Evolutionary conservation across 2,329 filamentous ascomycete genomes (phyloP), one percentile per base, ranked within the genome.

Genomic region (Calonectria montana): DNA sequence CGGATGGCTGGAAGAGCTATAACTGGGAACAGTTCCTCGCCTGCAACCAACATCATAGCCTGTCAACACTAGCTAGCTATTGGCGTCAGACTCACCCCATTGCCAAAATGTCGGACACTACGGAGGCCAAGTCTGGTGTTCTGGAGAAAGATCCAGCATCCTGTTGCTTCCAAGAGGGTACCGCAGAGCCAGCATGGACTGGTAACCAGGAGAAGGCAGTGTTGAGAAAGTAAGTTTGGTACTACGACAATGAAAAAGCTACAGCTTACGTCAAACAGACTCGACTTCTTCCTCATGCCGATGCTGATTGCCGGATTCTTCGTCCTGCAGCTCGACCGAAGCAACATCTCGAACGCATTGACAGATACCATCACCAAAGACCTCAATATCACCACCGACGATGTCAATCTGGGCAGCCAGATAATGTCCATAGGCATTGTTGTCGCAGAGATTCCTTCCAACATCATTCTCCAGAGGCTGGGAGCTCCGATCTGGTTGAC

Each of bases 391-490:
- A 86, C 83, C 0, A 86, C 87, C 18, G 84, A 87, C 72, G 83
- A 88, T 45, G 84, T 88, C 70, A 89, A 89, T 43, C 77, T 87
- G 7, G 87, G 87, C 6, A 83, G 85, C 6, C 86, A 87, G 70
- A 80, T 89, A 55, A 81, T 87, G 21, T 84, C 83, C 0, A 81
- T 84, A 2, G 86, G 86, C 0, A 88, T 88, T n/a, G 84, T 88
- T 18, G 75, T 88, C 6, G 81, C 83, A 4, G 82, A 86, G 15
- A 74, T 78, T 0, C 75, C 76, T 0, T 78, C 74, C 47, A 78
- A 78, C 27, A 50, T 78, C 0, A 45, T 78, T 1, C 72, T 76
- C 0, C 76, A 77, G 21, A 70, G 57, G 1, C 29, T 78, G 1
- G 76, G 76, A 0, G 75, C 76, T 0, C 74, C 75, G 0, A 53